phyloP scores from a whole-genome alignment of 2,329 filamentous ascomycete species.

The Ophiocordyceps camponoti-leonardi region DNA sequence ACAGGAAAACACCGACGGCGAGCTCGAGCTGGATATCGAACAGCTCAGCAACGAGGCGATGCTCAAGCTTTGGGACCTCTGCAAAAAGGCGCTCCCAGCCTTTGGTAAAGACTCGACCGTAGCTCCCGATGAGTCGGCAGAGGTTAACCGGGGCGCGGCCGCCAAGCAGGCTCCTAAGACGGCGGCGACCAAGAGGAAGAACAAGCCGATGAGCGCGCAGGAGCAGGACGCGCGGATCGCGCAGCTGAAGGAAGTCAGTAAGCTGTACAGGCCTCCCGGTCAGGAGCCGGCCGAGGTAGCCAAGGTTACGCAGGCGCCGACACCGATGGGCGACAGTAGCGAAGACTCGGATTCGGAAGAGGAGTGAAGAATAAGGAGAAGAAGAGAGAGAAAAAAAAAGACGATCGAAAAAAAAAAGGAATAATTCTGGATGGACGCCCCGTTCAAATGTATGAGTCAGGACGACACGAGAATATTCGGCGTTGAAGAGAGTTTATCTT shows the following conservation, averaged over 20 bases:
- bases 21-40: slow-evolving; percentile 43
- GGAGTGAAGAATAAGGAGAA: no score
- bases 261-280: slow-evolving; percentile 17
- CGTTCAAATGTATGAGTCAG: slow-evolving; percentile 2
- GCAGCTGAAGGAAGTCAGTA: slow-evolving; percentile 37
- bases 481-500: slow-evolving; percentile 3
- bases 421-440: background rate
- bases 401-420: no score
- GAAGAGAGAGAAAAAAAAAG: no score
- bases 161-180: slow-evolving; percentile 14
- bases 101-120: slow-evolving; percentile 18
- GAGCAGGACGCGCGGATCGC: slow-evolving; percentile 52
- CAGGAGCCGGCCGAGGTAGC: slow-evolving; percentile 13
- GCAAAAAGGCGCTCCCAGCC: slow-evolving; percentile 22
- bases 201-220: slow-evolving; percentile 57
- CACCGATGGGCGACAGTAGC: slow-evolving; percentile 16
- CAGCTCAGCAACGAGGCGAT: slow-evolving; percentile 37
- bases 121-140: slow-evolving; percentile 11
- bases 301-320: slow-evolving; percentile 9
- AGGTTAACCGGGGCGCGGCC: slow-evolving; percentile 11
- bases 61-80: slow-evolving; percentile 30
- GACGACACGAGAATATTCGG: slow-evolving; percentile 5
- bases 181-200: slow-evolving; percentile 44
- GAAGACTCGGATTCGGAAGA: slow-evolving; percentile 31
- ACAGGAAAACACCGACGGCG: slow-evolving; percentile 40